Evolutionary conservation across 768 basidiomycete genomes (phyloP), one percentile per base, ranked within the genome.

Genomic region (Mycena crocata): DNA sequence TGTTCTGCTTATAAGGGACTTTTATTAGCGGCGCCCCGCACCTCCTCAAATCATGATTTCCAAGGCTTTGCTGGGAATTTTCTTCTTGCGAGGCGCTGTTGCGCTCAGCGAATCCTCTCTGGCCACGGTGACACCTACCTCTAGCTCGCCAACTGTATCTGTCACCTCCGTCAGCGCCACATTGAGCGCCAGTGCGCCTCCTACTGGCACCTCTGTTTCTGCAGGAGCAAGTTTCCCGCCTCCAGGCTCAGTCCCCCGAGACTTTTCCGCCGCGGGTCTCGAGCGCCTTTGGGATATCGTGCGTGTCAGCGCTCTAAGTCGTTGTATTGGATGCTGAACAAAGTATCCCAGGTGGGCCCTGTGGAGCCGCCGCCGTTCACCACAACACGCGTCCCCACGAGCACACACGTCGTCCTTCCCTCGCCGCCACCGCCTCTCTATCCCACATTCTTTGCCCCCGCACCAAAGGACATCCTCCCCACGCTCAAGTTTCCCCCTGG

Each of bases 341-440:
- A 31, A 45, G 15, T 24, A 31, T 35, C 24, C 28, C 17, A 84
- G 83, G 82, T 84, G 40, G 84, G 83, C 7, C 78, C 82, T 9
- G 81, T 84, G 26, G 73, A 82, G 66, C 63, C 79, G 24, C 83
- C 83, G 17, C 84, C 84, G 40, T 82, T 84, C 69, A 84, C 83
- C 8, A 85, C 84, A 1, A 85, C 84, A 3, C 74, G 74, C 17
- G 74, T 80, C 7, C 35, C 83, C 81, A 21, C 71, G 73, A 60
- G 70, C 78, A 23, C 83, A 79, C 3, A 75, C 13, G 65, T 84
- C 26, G 62, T 77, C 8, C 64, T 83, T 15, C 84, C 84, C 13
- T 83, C 84, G 5, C 69, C 83, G 12, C 84, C 83, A 30, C 85
- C 83, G 8, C 68, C 80, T 0, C 75, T 86, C 3, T 86, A 85